Evolutionary conservation across 345 rosid genomes (phyloP).

Genomic region (Adansonia digitata): DNA sequence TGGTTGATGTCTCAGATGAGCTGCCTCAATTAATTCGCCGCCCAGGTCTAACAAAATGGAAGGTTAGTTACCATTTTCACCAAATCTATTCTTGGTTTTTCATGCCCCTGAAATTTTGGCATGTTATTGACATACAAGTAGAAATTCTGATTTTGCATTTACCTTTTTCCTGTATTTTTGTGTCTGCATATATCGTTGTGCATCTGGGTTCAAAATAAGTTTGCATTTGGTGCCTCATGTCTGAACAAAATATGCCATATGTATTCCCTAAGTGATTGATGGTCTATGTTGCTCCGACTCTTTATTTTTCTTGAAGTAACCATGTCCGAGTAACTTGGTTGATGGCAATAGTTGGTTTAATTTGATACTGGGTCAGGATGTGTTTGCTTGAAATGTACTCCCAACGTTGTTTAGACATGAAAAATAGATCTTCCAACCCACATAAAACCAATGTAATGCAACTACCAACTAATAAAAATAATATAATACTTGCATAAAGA

Average conservation of each 20-base stretch:
- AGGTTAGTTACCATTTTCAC: slow-evolving; percentile 41
- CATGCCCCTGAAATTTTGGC: not conserved
- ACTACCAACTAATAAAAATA: not conserved
- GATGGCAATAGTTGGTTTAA: too few relatives aligned
- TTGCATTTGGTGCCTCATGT: not conserved
- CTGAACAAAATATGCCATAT: not conserved
- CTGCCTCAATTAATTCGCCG: slow-evolving; percentile 81
- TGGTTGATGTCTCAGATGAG: slow-evolving; percentile 69
- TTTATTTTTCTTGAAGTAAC: too few relatives aligned
- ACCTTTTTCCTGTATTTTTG: too few relatives aligned
- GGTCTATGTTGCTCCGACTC: too few relatives aligned
- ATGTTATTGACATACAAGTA: not conserved
- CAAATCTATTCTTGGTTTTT: not conserved
- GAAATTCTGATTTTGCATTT: slow-evolving; percentile 8
- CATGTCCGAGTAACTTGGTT: too few relatives aligned
- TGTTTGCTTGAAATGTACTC: not conserved
- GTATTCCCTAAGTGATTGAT: not conserved
- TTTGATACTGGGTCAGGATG: not conserved
- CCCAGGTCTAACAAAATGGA: slow-evolving; percentile 85
- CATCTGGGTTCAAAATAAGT: too few relatives aligned
- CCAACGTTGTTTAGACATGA: not conserved
- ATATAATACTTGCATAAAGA: not conserved
- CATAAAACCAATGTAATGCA: not conserved
- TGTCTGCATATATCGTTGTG: too few relatives aligned
- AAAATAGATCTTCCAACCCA: too few relatives aligned